A percentile compares a stretch with the other conserved stretches of the same genome.
These are phyloP conservation scores for Kandelia obovata DNA, from an alignment of 345 rosid species.

Conservation along the genomic window DNA sequence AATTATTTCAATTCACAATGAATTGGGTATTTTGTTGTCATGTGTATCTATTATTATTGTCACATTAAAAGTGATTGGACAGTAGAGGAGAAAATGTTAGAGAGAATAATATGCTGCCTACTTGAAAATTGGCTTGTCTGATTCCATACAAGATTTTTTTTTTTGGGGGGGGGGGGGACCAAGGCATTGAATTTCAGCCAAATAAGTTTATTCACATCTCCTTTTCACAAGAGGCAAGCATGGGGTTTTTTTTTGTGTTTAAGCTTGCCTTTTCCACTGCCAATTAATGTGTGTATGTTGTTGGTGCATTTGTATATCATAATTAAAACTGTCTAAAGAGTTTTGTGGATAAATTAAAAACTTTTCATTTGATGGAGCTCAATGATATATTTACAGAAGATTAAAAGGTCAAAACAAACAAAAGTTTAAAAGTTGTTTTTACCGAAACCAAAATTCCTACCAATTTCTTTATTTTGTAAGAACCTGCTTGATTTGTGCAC, in stretches of 20 bases:
- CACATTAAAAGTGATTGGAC: background rate
- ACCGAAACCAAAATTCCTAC: too few relatives aligned
- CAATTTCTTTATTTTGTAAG: too few relatives aligned
- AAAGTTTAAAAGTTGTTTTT: too few relatives aligned
- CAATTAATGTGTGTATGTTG: too few relatives aligned
- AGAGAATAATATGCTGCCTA: constrained; percentile 18
- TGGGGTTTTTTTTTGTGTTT: background rate
- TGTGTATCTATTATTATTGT: background rate
- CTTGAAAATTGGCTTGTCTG: constrained; percentile 29
- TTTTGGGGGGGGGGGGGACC: constrained; percentile 13
- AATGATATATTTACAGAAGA: too few relatives aligned
- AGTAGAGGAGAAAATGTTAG: background rate
- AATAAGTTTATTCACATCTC: constrained; percentile 13
- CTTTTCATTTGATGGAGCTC: too few relatives aligned
- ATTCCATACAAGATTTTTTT: constrained; percentile 16
- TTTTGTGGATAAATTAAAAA: background rate
- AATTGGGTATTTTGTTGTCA: background rate
- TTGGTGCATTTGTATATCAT: constrained; percentile 3
- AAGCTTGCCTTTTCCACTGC: background rate
- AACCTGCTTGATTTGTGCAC: too few relatives aligned
- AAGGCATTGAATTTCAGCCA: constrained; percentile 5
- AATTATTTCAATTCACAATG: background rate
- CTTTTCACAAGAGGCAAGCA: constrained; percentile 11
- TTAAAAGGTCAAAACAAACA: too few relatives aligned
- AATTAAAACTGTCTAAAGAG: background rate